A percentile compares a stretch with the other conserved stretches of the same genome.
Conservation (phyloP, 2,329 filamentous ascomycete species). For the Colletotrichum chrysophilum region DNA sequence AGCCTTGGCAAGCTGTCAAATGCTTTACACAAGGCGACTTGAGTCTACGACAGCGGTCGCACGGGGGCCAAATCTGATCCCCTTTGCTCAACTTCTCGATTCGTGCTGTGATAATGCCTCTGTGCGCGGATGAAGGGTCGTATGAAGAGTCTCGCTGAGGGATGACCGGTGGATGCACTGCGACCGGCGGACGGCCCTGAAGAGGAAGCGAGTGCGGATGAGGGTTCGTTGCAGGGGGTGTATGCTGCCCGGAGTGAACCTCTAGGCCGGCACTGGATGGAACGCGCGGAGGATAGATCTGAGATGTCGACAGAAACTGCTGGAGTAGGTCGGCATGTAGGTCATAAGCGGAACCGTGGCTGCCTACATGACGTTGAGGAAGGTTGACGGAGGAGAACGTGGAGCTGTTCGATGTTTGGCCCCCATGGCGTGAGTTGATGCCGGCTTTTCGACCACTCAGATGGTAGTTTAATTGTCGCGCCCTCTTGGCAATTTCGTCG, state of each 20-base stretch:
- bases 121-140: conserved; percentile 36
- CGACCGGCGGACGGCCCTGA: conserved; percentile 29
- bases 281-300: conserved; percentile 19
- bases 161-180: conserved; percentile 27
- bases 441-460: conserved; percentile 76
- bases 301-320: conserved; percentile 48
- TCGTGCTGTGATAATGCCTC: conserved; percentile 70
- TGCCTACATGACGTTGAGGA: conserved; percentile 25
- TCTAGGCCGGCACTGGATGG: conserved; percentile 20
- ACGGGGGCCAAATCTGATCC: conserved; percentile 79
- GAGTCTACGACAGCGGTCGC: conserved; percentile 81
- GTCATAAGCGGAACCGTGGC: conserved; percentile 43
- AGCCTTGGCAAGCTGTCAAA: conserved; percentile 83
- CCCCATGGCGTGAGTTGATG: conserved; percentile 68
- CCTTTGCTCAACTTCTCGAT: conserved; percentile 79
- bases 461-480: conserved; percentile 81
- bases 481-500: conserved; percentile 68
- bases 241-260: conserved; percentile 28
- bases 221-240: conserved; percentile 29
- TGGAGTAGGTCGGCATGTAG: conserved; percentile 61
- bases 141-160: conserved; percentile 31
- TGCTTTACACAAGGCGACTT: conserved; percentile 86
- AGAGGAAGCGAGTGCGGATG: conserved; percentile 26
- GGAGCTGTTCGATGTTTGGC: conserved; percentile 38
- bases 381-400: conserved; percentile 40